Percentiles rank a stretch among this genome's conserved stretches.
These are phyloP conservation scores for Eleusine coracana DNA, from an alignment of 176 grass and related monocot species.

Conservation along the genomic window DNA sequence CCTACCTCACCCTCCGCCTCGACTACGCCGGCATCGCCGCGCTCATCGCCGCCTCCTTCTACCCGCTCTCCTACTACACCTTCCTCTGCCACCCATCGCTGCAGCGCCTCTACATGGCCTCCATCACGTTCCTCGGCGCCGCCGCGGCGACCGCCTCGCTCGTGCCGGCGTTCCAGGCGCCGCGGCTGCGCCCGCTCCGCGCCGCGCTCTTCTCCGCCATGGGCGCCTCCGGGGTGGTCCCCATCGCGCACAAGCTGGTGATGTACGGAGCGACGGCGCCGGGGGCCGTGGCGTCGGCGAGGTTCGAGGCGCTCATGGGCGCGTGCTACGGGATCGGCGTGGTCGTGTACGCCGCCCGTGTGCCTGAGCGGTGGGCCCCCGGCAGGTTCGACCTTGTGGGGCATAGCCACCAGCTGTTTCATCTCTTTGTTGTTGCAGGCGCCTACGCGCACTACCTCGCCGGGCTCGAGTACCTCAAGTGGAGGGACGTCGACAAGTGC, in stretches of 20 bases:
- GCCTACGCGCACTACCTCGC: constrained; percentile 81
- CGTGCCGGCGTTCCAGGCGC: constrained; percentile 68
- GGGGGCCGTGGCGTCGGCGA: constrained; percentile 47
- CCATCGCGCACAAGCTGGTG: constrained; percentile 64
- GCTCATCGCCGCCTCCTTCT: constrained; percentile 90
- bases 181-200: constrained; percentile 54
- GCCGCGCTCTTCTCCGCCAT: constrained; percentile 74
- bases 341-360: constrained; percentile 54
- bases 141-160: constrained; percentile 49
- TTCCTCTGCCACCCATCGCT: constrained; percentile 63
- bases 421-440: constrained; percentile 79
- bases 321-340: constrained; percentile 66
- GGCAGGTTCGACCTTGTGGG: constrained; percentile 82
- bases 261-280: constrained; percentile 37
- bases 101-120: constrained; percentile 57
- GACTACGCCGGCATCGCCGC: constrained; percentile 89
- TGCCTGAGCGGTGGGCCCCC: constrained; percentile 87
- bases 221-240: constrained; percentile 71
- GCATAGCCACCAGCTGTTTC: constrained; percentile 93
- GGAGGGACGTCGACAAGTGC: constrained; percentile 82
- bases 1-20: constrained; percentile 71
- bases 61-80: constrained; percentile 80
- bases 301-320: constrained; percentile 75
- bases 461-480: constrained; percentile 73
- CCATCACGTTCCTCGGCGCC: constrained; percentile 61